phyloP scores from a whole-genome alignment of 768 basidiomycete species.

The Lentinula edodes region DNA sequence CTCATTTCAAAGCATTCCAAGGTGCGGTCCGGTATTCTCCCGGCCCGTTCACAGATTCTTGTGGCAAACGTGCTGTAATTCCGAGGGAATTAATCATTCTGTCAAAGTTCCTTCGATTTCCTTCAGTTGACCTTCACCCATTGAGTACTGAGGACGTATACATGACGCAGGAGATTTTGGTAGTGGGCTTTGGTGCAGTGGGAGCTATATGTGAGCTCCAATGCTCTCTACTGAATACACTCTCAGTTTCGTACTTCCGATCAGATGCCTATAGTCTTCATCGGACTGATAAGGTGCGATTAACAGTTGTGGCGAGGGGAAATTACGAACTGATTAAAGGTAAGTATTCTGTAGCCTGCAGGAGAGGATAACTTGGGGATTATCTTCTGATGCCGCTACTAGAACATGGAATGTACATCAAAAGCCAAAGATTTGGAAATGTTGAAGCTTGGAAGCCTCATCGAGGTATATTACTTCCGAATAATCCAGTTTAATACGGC shows the following conservation, averaged over 20 bases:
- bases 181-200: conserved; percentile 62
- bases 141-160: no score
- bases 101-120: no score
- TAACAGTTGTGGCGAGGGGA: conserved; percentile 73
- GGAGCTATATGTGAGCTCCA: conserved; percentile 53
- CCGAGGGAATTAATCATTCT: no score
- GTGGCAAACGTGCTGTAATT: no score
- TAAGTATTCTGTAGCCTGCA: conserved; percentile 16
- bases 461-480: conserved; percentile 41
- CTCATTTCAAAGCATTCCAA: no score
- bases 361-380: background rate
- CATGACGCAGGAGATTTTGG: conserved; percentile 37
- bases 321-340: conserved; percentile 54
- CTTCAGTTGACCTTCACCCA: no score
- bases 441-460: conserved; percentile 58
- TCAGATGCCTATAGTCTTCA: conserved; percentile 6
- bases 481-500: background rate
- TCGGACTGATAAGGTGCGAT: conserved; percentile 51
- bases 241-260: background rate
- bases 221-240: background rate
- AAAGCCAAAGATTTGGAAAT: conserved; percentile 55
- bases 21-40: no score
- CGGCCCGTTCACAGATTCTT: no score
- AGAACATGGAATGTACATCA: conserved; percentile 53
- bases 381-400: background rate